Conservation (phyloP, 768 basidiomycete species). For the Jaapia argillacea region DNA sequence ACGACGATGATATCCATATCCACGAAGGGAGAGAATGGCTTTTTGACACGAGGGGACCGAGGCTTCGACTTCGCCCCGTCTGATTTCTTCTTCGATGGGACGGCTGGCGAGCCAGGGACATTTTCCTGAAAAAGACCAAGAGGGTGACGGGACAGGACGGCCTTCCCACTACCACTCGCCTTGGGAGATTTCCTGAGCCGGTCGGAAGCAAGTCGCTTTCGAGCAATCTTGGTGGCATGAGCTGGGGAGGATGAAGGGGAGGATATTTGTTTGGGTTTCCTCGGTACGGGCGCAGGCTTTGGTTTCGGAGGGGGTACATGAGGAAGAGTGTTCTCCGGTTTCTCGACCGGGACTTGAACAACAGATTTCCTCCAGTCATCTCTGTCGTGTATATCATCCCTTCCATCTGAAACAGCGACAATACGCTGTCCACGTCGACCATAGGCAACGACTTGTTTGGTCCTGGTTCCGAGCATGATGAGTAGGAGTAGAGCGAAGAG, state of each 20-base stretch:
- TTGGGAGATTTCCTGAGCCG: background rate
- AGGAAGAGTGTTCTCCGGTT: slow-evolving; percentile 26
- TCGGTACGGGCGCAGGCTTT: too few species aligned
- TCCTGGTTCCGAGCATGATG: slow-evolving; percentile 17
- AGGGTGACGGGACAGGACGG: background rate
- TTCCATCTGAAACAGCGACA: slow-evolving; percentile 14
- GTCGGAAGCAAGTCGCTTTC: background rate
- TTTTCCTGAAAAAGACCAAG: background rate
- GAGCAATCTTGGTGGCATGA: slow-evolving; percentile 9
- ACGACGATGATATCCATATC: slow-evolving; percentile 60
- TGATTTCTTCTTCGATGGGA: slow-evolving; percentile 6
- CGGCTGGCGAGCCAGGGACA: background rate
- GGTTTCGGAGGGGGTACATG: slow-evolving; percentile 9
- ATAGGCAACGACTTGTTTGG: slow-evolving; percentile 22
- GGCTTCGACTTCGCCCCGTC: slow-evolving; percentile 7
- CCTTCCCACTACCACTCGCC: background rate
- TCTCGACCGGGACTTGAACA: background rate
- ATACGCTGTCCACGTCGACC: slow-evolving; percentile 21
- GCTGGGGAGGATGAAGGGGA: slow-evolving; percentile 13
- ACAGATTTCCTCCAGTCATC: too few species aligned
- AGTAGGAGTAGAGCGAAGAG: background rate
- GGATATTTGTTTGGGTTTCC: slow-evolving; percentile 8
- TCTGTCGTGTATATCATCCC: too few species aligned
- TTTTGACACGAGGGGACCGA: slow-evolving; percentile 7
- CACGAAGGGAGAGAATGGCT: slow-evolving; percentile 37